These are phyloP conservation scores for Ophiostoma montium DNA, from an alignment of 2,329 filamentous ascomycete genomes.

Conservation along the genomic window DNA sequence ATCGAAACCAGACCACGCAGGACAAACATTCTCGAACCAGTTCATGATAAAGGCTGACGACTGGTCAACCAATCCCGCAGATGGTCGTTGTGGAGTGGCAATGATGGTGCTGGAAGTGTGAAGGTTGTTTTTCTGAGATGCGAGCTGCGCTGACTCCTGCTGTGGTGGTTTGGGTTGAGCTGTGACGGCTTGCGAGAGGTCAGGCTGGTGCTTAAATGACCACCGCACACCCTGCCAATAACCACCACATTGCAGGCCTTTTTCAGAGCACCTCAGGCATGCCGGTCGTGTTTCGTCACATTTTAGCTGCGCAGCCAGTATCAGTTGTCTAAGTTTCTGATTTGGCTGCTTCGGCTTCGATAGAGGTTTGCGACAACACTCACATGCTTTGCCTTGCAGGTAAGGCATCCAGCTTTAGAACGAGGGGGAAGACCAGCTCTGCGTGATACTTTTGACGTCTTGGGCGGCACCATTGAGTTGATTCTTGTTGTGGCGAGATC, in stretches of 20 bases:
- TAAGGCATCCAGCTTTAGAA: slow-evolving; percentile 1
- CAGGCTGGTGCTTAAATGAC: slow-evolving; percentile 1
- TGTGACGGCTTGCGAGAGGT: not conserved
- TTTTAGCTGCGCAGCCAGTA: not conserved
- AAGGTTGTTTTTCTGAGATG: not conserved
- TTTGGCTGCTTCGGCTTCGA: not conserved
- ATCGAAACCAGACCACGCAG: not conserved
- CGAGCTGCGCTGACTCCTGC: not conserved
- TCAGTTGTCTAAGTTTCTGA: not conserved
- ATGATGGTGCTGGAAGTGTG: not conserved
- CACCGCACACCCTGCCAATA: slow-evolving; percentile 1
- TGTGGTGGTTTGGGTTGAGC: not conserved
- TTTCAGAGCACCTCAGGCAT: not conserved
- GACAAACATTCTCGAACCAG: slow-evolving; percentile 1
- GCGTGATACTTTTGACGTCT: not conserved
- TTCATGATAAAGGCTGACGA: not conserved
- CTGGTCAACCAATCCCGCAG: not conserved
- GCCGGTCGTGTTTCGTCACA: not conserved
- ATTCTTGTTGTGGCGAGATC: not conserved
- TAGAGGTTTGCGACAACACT: not conserved
- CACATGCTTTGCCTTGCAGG: slow-evolving; percentile 1
- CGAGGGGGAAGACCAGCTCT: slow-evolving; percentile 3
- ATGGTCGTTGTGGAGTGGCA: not conserved
- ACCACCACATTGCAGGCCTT: not conserved
- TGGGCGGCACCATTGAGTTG: not conserved